phyloP scores from a whole-genome alignment of 2,329 filamentous ascomycete genomes.

The Remersonia thermophila region DNA sequence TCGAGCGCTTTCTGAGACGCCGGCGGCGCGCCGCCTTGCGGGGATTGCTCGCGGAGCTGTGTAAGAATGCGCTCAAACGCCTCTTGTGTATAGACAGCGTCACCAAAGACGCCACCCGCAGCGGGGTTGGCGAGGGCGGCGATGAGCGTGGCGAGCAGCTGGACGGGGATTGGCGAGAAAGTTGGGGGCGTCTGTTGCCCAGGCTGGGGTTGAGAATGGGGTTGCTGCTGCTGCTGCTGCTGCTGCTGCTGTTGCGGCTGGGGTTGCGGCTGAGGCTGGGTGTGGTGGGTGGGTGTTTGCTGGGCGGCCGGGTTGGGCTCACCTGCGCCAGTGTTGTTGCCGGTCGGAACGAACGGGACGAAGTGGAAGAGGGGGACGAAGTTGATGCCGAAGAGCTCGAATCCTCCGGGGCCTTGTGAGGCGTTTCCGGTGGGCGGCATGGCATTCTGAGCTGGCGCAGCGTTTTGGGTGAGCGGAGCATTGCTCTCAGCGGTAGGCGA shows the following conservation, averaged over 20 bases:
- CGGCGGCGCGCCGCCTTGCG: slow-evolving; percentile 10
- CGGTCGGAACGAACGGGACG: not conserved
- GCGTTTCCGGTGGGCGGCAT: too few relatives aligned
- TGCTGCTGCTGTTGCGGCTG: not conserved
- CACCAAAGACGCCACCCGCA: slow-evolving; percentile 6
- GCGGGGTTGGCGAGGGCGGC: slow-evolving; percentile 8
- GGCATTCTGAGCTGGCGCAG: too few relatives aligned
- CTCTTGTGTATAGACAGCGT: slow-evolving; percentile 13
- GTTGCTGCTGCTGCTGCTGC: slow-evolving; percentile 2
- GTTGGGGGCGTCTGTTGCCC: not conserved
- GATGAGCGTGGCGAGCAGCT: slow-evolving; percentile 4
- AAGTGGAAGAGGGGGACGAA: slow-evolving; percentile 3
- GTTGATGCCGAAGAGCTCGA: slow-evolving; percentile 3
- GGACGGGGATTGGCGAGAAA: not conserved
- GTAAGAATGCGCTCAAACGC: slow-evolving; percentile 13
- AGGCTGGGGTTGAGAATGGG: slow-evolving; percentile 2
- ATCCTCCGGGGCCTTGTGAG: too few relatives aligned
- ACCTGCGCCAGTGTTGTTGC: slow-evolving; percentile 1
- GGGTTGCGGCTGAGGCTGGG: slow-evolving; percentile 3
- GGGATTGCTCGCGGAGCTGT: slow-evolving; percentile 10
- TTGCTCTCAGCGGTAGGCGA: too few relatives aligned
- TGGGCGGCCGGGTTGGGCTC: not conserved
- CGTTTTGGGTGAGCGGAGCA: too few relatives aligned
- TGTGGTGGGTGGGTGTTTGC: slow-evolving; percentile 1
- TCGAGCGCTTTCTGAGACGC: slow-evolving; percentile 13